These are phyloP conservation scores for Globisporangium mamillatum DNA, from an alignment of 352 stramenopile genomes.

Conservation along the genomic window DNA sequence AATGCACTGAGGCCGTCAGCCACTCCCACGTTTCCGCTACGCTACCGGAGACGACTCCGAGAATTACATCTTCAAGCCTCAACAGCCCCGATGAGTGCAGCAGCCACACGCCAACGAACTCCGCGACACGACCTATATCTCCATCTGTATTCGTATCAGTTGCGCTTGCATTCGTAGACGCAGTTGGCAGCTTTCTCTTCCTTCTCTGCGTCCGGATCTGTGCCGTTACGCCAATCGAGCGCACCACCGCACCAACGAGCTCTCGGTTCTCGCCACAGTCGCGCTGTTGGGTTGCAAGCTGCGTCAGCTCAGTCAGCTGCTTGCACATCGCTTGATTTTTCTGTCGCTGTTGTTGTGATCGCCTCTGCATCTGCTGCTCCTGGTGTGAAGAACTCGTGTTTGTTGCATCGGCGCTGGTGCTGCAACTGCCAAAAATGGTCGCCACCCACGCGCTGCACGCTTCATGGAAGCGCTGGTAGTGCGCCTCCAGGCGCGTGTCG, in stretches of 20 bases:
- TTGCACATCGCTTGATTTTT: background rate
- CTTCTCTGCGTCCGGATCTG: background rate
- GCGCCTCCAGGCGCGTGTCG: background rate
- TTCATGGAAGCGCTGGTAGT: background rate
- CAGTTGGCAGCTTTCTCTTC: conserved; percentile 7
- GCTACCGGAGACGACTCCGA: background rate
- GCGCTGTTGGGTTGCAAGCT: background rate
- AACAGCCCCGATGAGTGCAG: conserved; percentile 14
- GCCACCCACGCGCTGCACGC: conserved; percentile 4
- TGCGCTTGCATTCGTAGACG: background rate
- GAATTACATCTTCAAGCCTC: conserved; percentile 26
- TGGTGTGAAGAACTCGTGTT: background rate
- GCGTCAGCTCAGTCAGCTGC: background rate
- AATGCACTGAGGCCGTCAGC: conserved; percentile 3
- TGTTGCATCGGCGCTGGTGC: background rate
- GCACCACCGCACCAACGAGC: conserved; percentile 9
- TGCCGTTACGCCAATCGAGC: conserved; percentile 1
- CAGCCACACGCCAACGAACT: conserved; percentile 15
- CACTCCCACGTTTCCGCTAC: background rate
- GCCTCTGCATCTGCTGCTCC: background rate
- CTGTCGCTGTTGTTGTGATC: background rate
- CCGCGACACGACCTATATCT: background rate
- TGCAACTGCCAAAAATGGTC: background rate
- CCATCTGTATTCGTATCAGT: no score
- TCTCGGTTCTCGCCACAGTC: background rate